Evolutionary conservation across 2,329 filamentous ascomycete species (phyloP), one percentile per base, ranked within the genome.

Genomic region (Chalaropsis thielavioides): DNA sequence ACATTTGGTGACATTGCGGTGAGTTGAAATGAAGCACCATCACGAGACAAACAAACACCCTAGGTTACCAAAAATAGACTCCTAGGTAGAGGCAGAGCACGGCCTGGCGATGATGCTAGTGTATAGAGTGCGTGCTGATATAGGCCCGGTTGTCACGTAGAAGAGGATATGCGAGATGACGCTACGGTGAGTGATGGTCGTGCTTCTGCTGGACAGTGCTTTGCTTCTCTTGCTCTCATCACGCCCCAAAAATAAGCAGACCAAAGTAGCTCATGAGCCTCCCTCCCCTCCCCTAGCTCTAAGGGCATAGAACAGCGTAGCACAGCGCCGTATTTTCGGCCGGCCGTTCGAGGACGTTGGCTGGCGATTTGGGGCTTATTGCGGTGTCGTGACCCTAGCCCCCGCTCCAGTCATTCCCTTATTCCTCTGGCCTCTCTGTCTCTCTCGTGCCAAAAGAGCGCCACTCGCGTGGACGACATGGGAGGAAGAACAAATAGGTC

Each of bases 401-500:
- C 49, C 49, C 49, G 49, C 49, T 27, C 22, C 15, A 54, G 11
- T 54, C 24, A 7, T 54, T 22, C 24, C 49, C 11, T 54, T 54
- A 27, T 54, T 54, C 24, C 49, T 54, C 49, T 54, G 24, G 49
- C n/a, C n/a, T n/a, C n/a, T n/a, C n/a, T n/a, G n/a, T n/a, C n/a
- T 31, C 19, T 54, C 49, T 24, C 24, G 49, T 17, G 24, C 59
- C 19, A 61, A 35, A 17, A 35, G 17, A 61, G 38, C 59, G 59
- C 59, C 59, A 61, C 59, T 61, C 59, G 59, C 59, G 59, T 61
- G 59, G 59, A 61, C 24, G 49, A 54, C 22, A 54, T 54, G 49
- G 49, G 49, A 54, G 49, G 2, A 54, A 54, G 49, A 27, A 24
- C 8, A 54, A 24, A 54, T 54, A 19, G 24, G 24, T 3, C 19